A percentile compares a stretch with the other conserved stretches of the same genome.
Evolutionary conservation across 140 eudicot species (phyloP).

Genomic region (Erigeron philadelphicus): DNA sequence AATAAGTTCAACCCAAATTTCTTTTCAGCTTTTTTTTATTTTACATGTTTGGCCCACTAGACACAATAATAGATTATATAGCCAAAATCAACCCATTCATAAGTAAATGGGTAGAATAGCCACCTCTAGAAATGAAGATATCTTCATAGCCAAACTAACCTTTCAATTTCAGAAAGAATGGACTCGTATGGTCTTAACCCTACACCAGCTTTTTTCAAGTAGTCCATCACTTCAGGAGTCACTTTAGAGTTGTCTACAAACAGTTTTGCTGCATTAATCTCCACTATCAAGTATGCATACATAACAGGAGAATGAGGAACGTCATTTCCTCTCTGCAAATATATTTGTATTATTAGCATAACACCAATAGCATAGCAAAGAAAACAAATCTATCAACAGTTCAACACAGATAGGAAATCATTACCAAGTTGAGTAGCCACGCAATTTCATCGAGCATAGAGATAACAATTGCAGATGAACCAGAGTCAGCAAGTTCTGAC

Average conservation of each 20-base stretch:
- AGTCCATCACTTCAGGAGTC: constrained; percentile 59
- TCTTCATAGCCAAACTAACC: constrained; percentile 38
- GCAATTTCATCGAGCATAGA: constrained; percentile 96
- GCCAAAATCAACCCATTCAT: not conserved
- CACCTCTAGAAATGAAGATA: not conserved
- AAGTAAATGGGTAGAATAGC: not conserved
- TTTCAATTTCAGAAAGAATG: constrained; percentile 72
- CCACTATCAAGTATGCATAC: constrained; percentile 87
- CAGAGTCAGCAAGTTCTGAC: constrained; percentile 57
- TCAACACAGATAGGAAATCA: not conserved
- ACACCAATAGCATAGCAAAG: not conserved
- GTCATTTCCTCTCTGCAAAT: constrained; percentile 79
- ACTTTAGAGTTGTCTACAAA: constrained; percentile 73
- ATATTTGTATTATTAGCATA: constrained; percentile 17
- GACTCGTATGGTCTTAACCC: constrained; percentile 77
- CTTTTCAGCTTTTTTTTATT: not conserved
- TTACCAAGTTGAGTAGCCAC: constrained; percentile 92
- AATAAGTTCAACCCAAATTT: not conserved
- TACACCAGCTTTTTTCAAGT: constrained; percentile 68
- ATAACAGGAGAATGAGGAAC: constrained; percentile 91
- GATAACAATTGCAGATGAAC: constrained; percentile 73
- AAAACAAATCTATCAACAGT: not conserved
- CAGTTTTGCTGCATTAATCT: constrained; percentile 55
- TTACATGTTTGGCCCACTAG: not conserved
- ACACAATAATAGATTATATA: not conserved